Base-by-base conservation (phyloP, 2,329 filamentous ascomycete genomes). In the Periglandula ipomoeae region DNA sequence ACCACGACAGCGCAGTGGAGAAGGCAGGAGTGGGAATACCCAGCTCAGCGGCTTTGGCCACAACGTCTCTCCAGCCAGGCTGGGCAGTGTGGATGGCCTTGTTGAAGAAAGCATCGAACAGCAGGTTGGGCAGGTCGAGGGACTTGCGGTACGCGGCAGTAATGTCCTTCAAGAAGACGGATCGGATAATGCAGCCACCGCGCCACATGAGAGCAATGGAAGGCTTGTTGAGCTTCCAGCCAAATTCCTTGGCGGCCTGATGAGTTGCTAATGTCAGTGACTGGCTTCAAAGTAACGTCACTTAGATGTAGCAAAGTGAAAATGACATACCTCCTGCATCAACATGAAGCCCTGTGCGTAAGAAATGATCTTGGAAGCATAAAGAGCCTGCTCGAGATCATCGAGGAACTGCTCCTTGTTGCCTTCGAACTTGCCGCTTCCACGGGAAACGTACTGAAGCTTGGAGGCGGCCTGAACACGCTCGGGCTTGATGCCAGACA, bases 201-300 rank as follows among this genome's bases (percentile, higher is more conserved):
- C 93, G 89, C 93, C 93, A 98, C 93, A 98, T 98, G 67, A 98
- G 86, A 61, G 93, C 93, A 65, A 98, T 98, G 62, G 94, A 95
- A 58, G 93, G 93, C 86, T 97, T 97, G 86, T 98, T 96, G 61
- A 98, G 85, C 82, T 96, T 96, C 93, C 93, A 98, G 61, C 74
- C 72, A 77, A 94, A 98, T 71, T 97, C 88, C 73, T 85, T 89
- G 71, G 91, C 93, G 61, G 93, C 91, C 87, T 93, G 59, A 22
- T n/a, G 22, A 3, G 13, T 24, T 40, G 7, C 13, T 34, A 32
- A 15, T 35, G 35, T 48, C 23, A 48, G 40, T 30, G 15, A 39
- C 23, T 15, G 27, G 11, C n/a, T n/a, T n/a, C n/a, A n/a, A n/a
- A n/a, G n/a, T n/a, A n/a, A n/a, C n/a, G n/a, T n/a, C n/a, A n/a